Evolutionary conservation across 2,329 filamentous ascomycete genomes (phyloP).

Genomic region (Diaporthe helianthi): DNA sequence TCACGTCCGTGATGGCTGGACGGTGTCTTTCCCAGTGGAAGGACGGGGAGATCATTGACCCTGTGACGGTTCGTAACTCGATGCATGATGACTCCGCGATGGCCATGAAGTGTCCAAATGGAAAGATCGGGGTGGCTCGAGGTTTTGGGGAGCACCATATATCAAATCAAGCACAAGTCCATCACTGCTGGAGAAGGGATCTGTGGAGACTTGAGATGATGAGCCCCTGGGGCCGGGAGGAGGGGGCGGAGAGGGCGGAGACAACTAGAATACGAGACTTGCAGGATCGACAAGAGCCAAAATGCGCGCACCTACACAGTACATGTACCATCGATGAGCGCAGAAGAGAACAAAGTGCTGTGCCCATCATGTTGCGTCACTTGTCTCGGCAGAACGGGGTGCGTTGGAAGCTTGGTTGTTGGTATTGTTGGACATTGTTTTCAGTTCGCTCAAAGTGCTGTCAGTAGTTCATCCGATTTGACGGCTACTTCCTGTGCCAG

Average conservation of each 20-base stretch:
- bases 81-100: not conserved
- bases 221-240: not conserved
- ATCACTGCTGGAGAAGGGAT: conserved; percentile 3
- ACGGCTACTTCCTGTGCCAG: not conserved
- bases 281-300: not conserved
- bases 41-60: conserved; percentile 36
- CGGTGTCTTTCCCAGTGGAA: conserved; percentile 48
- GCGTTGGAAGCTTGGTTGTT: not conserved
- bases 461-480: conserved; percentile 2
- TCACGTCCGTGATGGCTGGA: conserved; percentile 45
- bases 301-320: not conserved
- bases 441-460: not conserved
- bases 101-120: conserved; percentile 24
- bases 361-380: not conserved
- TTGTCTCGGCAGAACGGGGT: not conserved
- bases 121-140: conserved; percentile 10
- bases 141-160: conserved; percentile 31
- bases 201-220: conserved; percentile 21
- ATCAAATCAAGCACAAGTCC: conserved; percentile 3
- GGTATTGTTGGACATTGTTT: not conserved
- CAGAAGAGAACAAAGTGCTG: not conserved
- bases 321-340: too few relatives aligned
- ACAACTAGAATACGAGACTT: not conserved
- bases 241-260: not conserved
- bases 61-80: conserved; percentile 15